Evolutionary conservation across 768 basidiomycete species (phyloP), one percentile per base, ranked within the genome.

Genomic region (Tricholoma saponaceum): DNA sequence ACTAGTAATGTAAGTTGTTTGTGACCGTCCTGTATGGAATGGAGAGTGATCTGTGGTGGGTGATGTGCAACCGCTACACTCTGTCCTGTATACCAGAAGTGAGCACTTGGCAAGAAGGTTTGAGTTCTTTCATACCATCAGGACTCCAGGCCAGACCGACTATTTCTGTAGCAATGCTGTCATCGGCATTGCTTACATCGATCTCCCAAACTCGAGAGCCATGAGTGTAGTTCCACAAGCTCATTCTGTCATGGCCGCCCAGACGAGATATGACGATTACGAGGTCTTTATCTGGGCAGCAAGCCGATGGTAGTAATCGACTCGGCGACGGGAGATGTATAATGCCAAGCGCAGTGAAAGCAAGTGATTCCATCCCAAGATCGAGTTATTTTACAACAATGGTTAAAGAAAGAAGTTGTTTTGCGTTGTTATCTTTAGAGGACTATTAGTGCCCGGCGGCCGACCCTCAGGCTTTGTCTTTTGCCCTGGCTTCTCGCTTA

Each of bases 281-380:
- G 41, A 92, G 75, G 70, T 93, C 91, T 69, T 92, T 93, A 74
- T 92, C 91, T 8, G 90, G 90, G 68, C 91, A 91, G 64, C 90
- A 92, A 49, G 90, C 83, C 20, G 84, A 80, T 9, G 74, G 57
- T 23, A 89, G 70, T 28, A 92, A 63, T 39, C 86, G 83, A 55
- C 81, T 82, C 28, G 81, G 74, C 6, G 81, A 73, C 5, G 86
- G 81, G 12, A 90, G 70, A 43, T 77, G 78, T 28, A 88, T 68
- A 30, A 75, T 77, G 22, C 84, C 82, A 54, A 91, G 75, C 28
- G 83, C 75, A 25, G 79, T 72, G 64, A 87, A 87, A 2, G 82
- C 76, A 54, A 77, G 79, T 39, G 66, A 58, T 52, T 75, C 72
- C 78, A 81, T 81, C 56, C 47, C 57, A 23, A 9, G 20, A 13